Base-by-base conservation (phyloP, 2,329 filamentous ascomycete species). In the Teratosphaeria zuluensis region DNA sequence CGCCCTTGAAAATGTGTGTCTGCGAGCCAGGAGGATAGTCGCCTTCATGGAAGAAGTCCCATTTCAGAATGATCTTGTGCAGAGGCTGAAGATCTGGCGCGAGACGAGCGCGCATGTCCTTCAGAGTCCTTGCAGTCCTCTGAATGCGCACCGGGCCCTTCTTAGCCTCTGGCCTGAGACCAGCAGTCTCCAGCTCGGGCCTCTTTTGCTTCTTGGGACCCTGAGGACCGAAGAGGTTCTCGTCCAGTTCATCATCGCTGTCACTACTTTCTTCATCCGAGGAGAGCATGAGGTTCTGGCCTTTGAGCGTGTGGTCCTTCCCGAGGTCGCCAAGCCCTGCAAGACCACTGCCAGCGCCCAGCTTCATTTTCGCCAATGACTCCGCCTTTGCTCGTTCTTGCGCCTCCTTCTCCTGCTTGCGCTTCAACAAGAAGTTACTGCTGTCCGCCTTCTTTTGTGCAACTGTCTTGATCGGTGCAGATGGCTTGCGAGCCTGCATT, bases 1-100 rank as follows among this genome's bases (percentile, higher is more conserved):
- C 92, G 57, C 84, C 79, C 53, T 81, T 84, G 69, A 92, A 95
- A 52, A 84, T 80, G 54, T 86, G 85, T 16, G 84, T 84, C 56
- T 84, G 86, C 5, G 81, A 80, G 59, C 80, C 82, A 0, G 94
- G 92, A 5, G 94, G 94, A 60, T 92, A 88, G 68, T 92, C 90
- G 31, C 91, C 90, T 53, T 85, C 78, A 68, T 96, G 89, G 73
- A 96, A 99, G 64, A 95, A 95, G 64, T 99, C 89, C 94, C 94
- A 99, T 58, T 88, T 83, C 2, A 99, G 82, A 55, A 99, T 90
- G 19, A 87, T 87, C 66, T 88, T 86, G 71, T 97, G 94, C 32
- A 99, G 76, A 16, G 84, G 80, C 42, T 90, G 87, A 75, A 99
- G 87, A 64, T 95, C 90, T 7, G 95, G 94, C 33, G 92, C 88